Base-by-base conservation (phyloP, 768 basidiomycete species). In the Tulasnella sp. region DNA sequence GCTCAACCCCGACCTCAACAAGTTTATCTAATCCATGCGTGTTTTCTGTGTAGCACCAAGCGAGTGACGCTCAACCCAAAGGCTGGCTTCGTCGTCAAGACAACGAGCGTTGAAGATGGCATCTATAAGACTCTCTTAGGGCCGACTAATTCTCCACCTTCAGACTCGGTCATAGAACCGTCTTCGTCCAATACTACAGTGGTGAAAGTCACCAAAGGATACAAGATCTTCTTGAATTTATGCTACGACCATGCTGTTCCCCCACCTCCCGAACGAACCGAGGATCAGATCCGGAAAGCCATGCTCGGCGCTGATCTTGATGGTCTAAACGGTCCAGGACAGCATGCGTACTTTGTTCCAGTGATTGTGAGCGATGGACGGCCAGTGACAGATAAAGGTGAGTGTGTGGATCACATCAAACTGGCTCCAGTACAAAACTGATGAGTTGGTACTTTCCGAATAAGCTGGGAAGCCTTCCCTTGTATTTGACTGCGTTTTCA, bases 401-500 rank as follows among this genome's bases (percentile, higher is more conserved):
- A 2, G 26, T 51, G 21, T 38, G 7, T 15, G 34, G 34, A 38
- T 21, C 29, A 32, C 21, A 24, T n/a, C 29, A 8, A 44, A 30
- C 19, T 27, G 1, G n/a, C 45, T 49, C 2, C 7, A 26, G 29
- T 7, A 7, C 7, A 52, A 51, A 23, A 15, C 48, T n/a, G 45
- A 17, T 2, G 26, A 42, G n/a, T n/a, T 21, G 10, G 44, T 51
- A 17, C 41, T 19, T 15, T 15, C 13, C 47, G 13, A 15, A 43
- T 47, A 24, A 89, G 88, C 82, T 64, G 88, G 87, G 3, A 84
- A 83, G 30, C 73, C 78, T 0, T 78, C 81, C 3, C 67, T 86
- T 38, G 84, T 89, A 4, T 83, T 90, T 64, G 88, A 90, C 69
- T 83, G 83, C 63, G 73, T 89, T 1, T 82, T 80, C 69, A 78